phyloP scores from a whole-genome alignment of 2,329 filamentous ascomycete species.

The Orbilia quercus region DNA sequence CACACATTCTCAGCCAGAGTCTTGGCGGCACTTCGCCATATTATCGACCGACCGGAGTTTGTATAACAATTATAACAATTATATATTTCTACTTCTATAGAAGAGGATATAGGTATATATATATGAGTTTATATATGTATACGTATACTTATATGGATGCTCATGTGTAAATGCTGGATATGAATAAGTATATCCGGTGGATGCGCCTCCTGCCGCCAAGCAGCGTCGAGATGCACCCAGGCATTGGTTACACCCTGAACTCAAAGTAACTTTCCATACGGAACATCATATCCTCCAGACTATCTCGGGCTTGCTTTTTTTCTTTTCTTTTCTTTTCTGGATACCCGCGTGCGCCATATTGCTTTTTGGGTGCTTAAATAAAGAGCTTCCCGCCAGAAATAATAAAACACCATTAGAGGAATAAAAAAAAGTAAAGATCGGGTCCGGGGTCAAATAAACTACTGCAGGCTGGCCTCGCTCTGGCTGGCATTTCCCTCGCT shows the following conservation, averaged over 20 bases:
- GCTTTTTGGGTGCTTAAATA: slow-evolving; percentile 43
- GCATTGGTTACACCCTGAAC: slow-evolving; percentile 44
- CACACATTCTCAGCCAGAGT: slow-evolving; percentile 45
- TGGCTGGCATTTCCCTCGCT: slow-evolving; percentile 20
- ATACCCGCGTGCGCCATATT: slow-evolving; percentile 54
- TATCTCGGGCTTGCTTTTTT: slow-evolving; percentile 48
- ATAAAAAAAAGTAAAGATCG: slow-evolving; percentile 11
- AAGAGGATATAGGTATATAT: too few relatives aligned
- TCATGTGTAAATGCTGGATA: too few relatives aligned
- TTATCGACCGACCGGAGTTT: too few relatives aligned
- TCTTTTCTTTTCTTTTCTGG: slow-evolving; percentile 17
- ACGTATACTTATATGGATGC: too few relatives aligned
- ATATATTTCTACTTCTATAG: too few relatives aligned
- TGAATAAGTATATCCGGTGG: slow-evolving; percentile 9
- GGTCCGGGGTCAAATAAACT: slow-evolving; percentile 56
- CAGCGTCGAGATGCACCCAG: slow-evolving; percentile 8
- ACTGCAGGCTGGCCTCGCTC: slow-evolving; percentile 36
- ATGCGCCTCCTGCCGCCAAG: slow-evolving; percentile 2
- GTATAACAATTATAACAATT: too few relatives aligned
- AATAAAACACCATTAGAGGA: slow-evolving; percentile 13
- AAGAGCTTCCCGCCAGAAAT: slow-evolving; percentile 45
- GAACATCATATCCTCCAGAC: slow-evolving; percentile 32
- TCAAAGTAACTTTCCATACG: slow-evolving; percentile 27
- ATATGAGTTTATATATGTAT: too few relatives aligned
- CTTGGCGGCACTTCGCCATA: too few relatives aligned